Evolutionary conservation across 768 basidiomycete species (phyloP).

Genomic region (Rossbeevera mucosa): DNA sequence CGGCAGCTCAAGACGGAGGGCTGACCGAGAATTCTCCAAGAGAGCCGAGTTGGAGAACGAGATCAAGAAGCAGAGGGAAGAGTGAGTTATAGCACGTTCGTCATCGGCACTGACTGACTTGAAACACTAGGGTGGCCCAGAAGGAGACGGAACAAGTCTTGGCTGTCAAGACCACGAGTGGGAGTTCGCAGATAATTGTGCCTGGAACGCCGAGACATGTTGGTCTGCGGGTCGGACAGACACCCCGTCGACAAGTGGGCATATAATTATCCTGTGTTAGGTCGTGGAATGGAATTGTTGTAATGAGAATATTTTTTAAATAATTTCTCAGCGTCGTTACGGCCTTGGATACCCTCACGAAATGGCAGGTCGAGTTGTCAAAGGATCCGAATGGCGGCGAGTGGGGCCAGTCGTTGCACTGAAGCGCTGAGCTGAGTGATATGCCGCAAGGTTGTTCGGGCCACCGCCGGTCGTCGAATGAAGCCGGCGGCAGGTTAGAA

Average conservation of each 20-base stretch:
- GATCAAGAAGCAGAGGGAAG: slow-evolving; percentile 81
- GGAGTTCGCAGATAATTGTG: slow-evolving; percentile 64
- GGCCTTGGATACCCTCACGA: slow-evolving; percentile 6
- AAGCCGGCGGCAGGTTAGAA: too few species aligned
- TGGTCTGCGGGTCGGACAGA: slow-evolving; percentile 65
- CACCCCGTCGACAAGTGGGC: slow-evolving; percentile 69
- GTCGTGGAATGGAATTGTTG: background rate
- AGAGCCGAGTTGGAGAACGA: slow-evolving; percentile 88
- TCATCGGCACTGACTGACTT: slow-evolving; percentile 5
- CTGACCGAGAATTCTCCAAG: slow-evolving; percentile 88
- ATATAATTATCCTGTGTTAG: slow-evolving; percentile 40
- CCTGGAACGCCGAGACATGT: slow-evolving; percentile 77
- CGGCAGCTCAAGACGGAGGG: slow-evolving; percentile 65
- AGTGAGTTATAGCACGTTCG: slow-evolving; percentile 32
- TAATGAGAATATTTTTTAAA: background rate
- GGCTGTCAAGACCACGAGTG: slow-evolving; percentile 48
- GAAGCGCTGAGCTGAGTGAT: slow-evolving; percentile 8
- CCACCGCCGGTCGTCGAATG: slow-evolving; percentile 13
- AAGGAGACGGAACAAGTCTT: slow-evolving; percentile 58
- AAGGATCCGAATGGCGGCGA: background rate
- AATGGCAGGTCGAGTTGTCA: background rate
- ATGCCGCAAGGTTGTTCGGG: slow-evolving; percentile 23
- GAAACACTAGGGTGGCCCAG: slow-evolving; percentile 48
- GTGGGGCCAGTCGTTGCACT: background rate
- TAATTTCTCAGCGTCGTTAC: slow-evolving; percentile 9